Evolutionary conservation across 169 alveolate species (phyloP).

Genomic region (Plasmodium gaboni): DNA sequence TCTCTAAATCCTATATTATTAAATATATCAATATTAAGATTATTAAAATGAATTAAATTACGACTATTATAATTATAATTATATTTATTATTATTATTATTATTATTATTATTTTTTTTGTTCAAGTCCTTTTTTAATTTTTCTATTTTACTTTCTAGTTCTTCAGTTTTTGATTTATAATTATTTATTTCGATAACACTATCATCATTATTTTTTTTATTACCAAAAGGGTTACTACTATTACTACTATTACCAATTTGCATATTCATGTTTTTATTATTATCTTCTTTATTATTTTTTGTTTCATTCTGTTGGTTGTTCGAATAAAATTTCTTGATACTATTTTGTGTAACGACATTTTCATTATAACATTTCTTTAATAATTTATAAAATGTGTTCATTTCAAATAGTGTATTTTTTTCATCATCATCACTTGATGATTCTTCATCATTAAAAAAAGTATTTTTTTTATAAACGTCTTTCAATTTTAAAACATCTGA

Average conservation of each 20-base stretch:
- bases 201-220: no score
- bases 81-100: not conserved
- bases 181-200: not conserved
- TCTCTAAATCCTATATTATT: conserved; percentile 39
- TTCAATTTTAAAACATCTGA: conserved; percentile 16
- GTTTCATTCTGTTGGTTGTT: not conserved
- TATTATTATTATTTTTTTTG: not conserved
- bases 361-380: no score
- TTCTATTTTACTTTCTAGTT: conserved; percentile 4
- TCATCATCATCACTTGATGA: not conserved
- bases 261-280: conserved; percentile 8
- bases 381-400: no score
- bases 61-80: not conserved
- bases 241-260: no score
- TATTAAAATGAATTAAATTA: not conserved
- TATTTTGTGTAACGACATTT: not conserved
- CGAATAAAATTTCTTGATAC: not conserved
- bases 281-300: not conserved
- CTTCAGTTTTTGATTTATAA: no score
- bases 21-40: not conserved
- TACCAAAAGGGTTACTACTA: no score
- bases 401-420: no score
- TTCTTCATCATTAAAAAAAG: conserved; percentile 14
- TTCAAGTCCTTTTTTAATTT: not conserved
- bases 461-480: conserved; percentile 41